These are phyloP conservation scores for Phytopythium ostracodes DNA, from an alignment of 352 stramenopile species.

Conservation along the genomic window DNA sequence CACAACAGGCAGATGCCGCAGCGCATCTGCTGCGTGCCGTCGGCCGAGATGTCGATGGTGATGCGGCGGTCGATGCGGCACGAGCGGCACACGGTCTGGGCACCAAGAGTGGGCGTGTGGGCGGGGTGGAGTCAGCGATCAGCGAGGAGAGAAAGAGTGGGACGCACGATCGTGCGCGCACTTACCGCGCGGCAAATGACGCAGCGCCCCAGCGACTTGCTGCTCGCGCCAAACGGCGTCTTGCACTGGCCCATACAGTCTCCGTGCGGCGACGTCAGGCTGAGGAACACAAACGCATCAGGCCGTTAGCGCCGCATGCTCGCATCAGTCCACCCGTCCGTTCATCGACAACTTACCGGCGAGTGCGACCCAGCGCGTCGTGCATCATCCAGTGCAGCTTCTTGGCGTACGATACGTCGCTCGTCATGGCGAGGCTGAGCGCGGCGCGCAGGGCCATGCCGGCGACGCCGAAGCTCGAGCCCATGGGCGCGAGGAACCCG, in stretches of 20 bases:
- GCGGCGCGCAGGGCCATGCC: slow-evolving; percentile 20
- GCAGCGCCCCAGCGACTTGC: slow-evolving; percentile 26
- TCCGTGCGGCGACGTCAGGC: slow-evolving; percentile 12
- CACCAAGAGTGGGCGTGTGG: not conserved
- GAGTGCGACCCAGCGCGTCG: slow-evolving; percentile 20
- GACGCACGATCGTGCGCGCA: not conserved
- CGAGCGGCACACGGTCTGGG: slow-evolving; percentile 28
- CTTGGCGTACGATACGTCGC: slow-evolving; percentile 33
- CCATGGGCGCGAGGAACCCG: slow-evolving; percentile 33
- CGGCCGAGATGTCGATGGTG: slow-evolving; percentile 25
- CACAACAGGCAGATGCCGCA: slow-evolving; percentile 33
- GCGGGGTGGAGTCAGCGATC: not conserved
- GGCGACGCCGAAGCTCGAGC: slow-evolving; percentile 25
- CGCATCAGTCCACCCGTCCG: not conserved
- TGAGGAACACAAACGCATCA: not conserved
- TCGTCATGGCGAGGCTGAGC: slow-evolving; percentile 24
- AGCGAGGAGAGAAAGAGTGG: not conserved
- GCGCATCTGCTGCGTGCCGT: slow-evolving; percentile 26
- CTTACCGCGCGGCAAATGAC: slow-evolving; percentile 33
- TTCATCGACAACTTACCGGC: slow-evolving; percentile 11
- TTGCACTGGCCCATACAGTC: slow-evolving; percentile 34
- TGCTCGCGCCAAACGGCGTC: slow-evolving; percentile 16
- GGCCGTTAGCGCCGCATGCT: slow-evolving; percentile 2
- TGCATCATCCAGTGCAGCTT: slow-evolving; percentile 47
- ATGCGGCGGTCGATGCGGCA: slow-evolving; percentile 34